A percentile compares a stretch with the other conserved stretches of the same genome.
phyloP scores from a whole-genome alignment of 371 early-diverging fungal species.

The Gilbertella persicaria region DNA sequence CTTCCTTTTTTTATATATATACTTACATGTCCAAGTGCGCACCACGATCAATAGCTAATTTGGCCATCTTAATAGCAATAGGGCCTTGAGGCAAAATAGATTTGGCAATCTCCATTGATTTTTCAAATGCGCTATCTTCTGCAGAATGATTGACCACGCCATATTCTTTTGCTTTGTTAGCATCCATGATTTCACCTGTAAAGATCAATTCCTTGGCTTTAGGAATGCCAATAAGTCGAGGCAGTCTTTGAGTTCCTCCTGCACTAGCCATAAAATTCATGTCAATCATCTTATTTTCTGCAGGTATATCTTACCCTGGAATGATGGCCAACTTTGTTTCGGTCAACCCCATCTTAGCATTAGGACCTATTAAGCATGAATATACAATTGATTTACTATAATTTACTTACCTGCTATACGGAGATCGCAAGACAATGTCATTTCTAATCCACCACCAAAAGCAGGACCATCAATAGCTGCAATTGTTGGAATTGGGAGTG shows the following conservation, averaged over 20 bases:
- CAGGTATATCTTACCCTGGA: conserved; percentile 74
- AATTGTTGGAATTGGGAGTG: conserved; percentile 92
- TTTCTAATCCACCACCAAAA: conserved; percentile 93
- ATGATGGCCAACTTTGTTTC: conserved; percentile 97
- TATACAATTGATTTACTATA: too few species aligned
- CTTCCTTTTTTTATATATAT: background rate
- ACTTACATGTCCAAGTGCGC: conserved; percentile 80
- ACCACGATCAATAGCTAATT: conserved; percentile 84
- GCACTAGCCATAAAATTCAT: conserved; percentile 58
- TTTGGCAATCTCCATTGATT: conserved; percentile 80
- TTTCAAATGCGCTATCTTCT: conserved; percentile 64
- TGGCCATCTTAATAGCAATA: conserved; percentile 87
- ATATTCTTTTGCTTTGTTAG: conserved; percentile 63
- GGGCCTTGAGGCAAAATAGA: conserved; percentile 89
- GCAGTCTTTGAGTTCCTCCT: conserved; percentile 94
- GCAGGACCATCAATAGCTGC: conserved; percentile 95
- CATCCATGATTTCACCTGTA: conserved; percentile 73
- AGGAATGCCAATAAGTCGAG: conserved; percentile 85
- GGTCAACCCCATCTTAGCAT: conserved; percentile 86
- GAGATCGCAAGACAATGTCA: conserved; percentile 92
- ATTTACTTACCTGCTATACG: conserved; percentile 75
- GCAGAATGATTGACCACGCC: conserved; percentile 86
- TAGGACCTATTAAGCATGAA: conserved; percentile 35
- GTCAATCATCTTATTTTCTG: background rate
- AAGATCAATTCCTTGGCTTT: conserved; percentile 93